Evolutionary conservation across 139 green algal species (phyloP).

Genomic region (Coccomyxa sp.): DNA sequence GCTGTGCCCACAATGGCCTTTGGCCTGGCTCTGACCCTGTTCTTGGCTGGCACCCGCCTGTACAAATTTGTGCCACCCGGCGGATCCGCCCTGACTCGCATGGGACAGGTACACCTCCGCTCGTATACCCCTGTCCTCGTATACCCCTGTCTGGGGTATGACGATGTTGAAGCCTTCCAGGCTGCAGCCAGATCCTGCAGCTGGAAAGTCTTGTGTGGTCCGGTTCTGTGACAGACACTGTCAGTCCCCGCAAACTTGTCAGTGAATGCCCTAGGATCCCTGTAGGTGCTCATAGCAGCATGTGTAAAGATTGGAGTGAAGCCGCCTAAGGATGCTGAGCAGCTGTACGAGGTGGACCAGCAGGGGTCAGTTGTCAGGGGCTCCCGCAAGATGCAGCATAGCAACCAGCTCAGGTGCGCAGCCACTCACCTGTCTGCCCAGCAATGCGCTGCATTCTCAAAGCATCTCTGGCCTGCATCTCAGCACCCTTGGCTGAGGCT

Average conservation of each 20-base stretch:
- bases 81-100: conserved; percentile 1
- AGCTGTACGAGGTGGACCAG: neutral
- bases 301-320: neutral
- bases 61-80: neutral
- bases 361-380: neutral
- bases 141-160: neutral
- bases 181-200: too few species aligned
- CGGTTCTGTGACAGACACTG: neutral
- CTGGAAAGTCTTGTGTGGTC: too few species aligned
- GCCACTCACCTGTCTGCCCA: neutral
- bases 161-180: neutral
- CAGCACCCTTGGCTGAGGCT: too few species aligned
- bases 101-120: neutral
- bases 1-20: conserved; percentile 16
- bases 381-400: neutral
- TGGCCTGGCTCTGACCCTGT: neutral
- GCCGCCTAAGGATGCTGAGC: neutral
- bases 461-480: too few species aligned
- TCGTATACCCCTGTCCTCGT: neutral
- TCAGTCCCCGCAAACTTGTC: neutral
- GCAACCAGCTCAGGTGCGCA: neutral
- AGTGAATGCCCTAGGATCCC: neutral
- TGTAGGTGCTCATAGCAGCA: neutral
- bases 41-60: neutral
- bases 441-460: too few species aligned